A percentile compares a stretch with the other conserved stretches of the same genome.
Conservation (phyloP, 441 rosid genomes). For the Croton laevigatus region DNA sequence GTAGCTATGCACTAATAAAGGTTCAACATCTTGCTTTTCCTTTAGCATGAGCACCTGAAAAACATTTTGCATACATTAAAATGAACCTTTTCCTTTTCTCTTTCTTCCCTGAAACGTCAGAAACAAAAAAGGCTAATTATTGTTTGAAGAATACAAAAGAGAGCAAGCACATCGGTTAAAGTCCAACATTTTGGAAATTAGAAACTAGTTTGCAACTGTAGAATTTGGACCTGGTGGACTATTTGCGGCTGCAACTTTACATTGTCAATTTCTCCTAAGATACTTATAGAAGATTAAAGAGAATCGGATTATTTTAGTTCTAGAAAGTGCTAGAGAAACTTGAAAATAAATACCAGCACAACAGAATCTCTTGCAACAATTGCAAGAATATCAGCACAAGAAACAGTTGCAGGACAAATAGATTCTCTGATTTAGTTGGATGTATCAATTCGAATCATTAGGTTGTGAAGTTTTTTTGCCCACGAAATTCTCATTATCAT, state of each 20-base stretch:
- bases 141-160: too few relatives aligned
- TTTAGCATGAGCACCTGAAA: conserved; percentile 68
- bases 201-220: conserved; percentile 50
- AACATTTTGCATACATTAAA: neutral
- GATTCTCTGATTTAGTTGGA: conserved; percentile 62
- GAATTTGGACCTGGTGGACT: conserved; percentile 75
- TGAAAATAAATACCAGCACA: conserved; percentile 54
- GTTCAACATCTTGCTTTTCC: conserved; percentile 80
- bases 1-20: conserved; percentile 51
- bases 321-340: neutral
- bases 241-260: conserved; percentile 51
- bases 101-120: neutral
- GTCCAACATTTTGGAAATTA: conserved; percentile 70
- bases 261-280: neutral
- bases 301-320: too few relatives aligned
- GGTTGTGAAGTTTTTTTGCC: conserved; percentile 90
- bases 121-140: too few relatives aligned
- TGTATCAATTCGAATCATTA: conserved; percentile 84
- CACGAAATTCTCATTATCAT: conserved; percentile 48
- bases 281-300: too few relatives aligned
- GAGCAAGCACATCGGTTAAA: conserved; percentile 73
- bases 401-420: conserved; percentile 66
- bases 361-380: conserved; percentile 73
- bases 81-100: too few relatives aligned
- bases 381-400: conserved; percentile 85